Percentiles rank a stretch among this genome's conserved stretches.
These are phyloP conservation scores for Sesbania bispinosa DNA, from an alignment of 306 rosid species.

Conservation along the genomic window DNA sequence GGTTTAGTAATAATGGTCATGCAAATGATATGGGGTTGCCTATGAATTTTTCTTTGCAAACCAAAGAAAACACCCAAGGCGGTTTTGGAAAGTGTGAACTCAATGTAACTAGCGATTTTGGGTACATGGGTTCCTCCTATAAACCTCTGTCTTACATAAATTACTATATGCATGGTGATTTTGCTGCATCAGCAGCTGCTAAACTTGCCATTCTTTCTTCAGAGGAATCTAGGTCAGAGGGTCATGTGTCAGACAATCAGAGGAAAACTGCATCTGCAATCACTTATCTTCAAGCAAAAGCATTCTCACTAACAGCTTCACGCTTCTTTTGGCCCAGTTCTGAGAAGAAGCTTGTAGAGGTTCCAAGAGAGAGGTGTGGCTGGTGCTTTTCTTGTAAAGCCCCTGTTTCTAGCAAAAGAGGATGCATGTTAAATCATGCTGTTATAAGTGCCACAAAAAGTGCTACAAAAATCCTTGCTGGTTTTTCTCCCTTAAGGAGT, in stretches of 20 bases:
- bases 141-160: slow-evolving; percentile 76
- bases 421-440: slow-evolving; percentile 97
- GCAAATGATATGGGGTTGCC: slow-evolving; percentile 31
- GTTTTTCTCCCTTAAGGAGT: slow-evolving; percentile 60
- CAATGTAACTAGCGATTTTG: slow-evolving; percentile 29
- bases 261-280: slow-evolving; percentile 55
- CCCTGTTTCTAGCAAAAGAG: slow-evolving; percentile 79
- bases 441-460: slow-evolving; percentile 79
- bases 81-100: slow-evolving; percentile 44
- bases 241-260: slow-evolving; percentile 50
- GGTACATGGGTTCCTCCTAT: slow-evolving; percentile 57
- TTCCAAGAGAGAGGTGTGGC: slow-evolving; percentile 99
- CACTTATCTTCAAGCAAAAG: slow-evolving; percentile 73
- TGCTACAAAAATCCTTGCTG: slow-evolving; percentile 67
- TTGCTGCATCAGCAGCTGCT: slow-evolving; percentile 96
- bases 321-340: slow-evolving; percentile 97
- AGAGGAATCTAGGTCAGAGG: slow-evolving; percentile 72
- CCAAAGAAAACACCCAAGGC: slow-evolving; percentile 36
- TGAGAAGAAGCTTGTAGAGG: slow-evolving; percentile 92
- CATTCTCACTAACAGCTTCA: slow-evolving; percentile 73
- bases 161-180: slow-evolving; percentile 82
- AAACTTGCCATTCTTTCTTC: slow-evolving; percentile 63
- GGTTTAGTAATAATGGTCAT: slow-evolving; percentile 27
- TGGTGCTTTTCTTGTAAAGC: slow-evolving; percentile 97
- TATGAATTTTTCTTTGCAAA: slow-evolving; percentile 41